Percentiles rank a stretch among this genome's conserved stretches.
These are phyloP conservation scores for Alloteropsis semialata DNA, from an alignment of 176 grass and related monocot species.

Conservation along the genomic window DNA sequence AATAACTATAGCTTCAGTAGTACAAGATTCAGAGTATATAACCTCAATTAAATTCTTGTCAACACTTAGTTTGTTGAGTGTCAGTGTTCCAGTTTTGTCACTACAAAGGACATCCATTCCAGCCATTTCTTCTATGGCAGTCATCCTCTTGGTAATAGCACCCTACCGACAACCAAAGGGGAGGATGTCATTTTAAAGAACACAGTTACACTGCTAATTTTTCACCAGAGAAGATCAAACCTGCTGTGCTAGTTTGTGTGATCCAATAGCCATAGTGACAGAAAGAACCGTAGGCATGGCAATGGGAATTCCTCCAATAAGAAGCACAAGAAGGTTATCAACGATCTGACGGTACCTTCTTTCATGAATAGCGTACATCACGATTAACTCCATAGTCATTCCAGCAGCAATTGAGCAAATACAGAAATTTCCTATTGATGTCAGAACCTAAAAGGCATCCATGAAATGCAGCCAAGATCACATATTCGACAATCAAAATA, in stretches of 20 bases:
- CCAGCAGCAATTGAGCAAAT: conserved; percentile 72
- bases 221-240: conserved; percentile 26
- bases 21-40: conserved; percentile 32
- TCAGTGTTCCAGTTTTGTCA: conserved; percentile 77
- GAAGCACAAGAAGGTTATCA: conserved; percentile 73
- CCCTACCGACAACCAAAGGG: conserved; percentile 36
- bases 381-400: conserved; percentile 58
- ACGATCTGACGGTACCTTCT: conserved; percentile 48
- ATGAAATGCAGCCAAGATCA: conserved; percentile 13
- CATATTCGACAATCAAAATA: neutral
- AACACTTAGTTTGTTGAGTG: conserved; percentile 67
- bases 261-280: conserved; percentile 86
- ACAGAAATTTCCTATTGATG: conserved; percentile 75
- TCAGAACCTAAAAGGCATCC: conserved; percentile 54
- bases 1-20: neutral
- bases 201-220: neutral
- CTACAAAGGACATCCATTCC: conserved; percentile 83
- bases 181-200: conserved; percentile 18
- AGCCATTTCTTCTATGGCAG: conserved; percentile 79
- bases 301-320: conserved; percentile 73
- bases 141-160: conserved; percentile 85
- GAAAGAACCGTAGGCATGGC: conserved; percentile 76
- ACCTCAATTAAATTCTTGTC: conserved; percentile 75
- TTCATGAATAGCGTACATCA: conserved; percentile 48
- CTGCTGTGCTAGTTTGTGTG: conserved; percentile 60